Evolutionary conservation across 805 yeast genomes (phyloP).

Genomic region (Debaryomyces tyrocola): DNA sequence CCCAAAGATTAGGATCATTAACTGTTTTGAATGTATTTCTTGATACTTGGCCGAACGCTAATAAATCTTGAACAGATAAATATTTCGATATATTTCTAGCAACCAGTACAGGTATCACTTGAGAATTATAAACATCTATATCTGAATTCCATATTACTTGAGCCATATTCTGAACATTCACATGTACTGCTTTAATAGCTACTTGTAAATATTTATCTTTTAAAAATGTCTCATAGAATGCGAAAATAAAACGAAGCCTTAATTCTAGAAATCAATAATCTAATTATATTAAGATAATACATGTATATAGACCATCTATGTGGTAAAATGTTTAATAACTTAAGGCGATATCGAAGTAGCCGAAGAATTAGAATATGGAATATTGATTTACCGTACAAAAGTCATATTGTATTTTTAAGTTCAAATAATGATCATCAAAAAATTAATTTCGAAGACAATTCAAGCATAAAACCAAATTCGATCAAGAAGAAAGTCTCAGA

Average conservation of each 20-base stretch:
- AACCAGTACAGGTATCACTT: constrained; percentile 37
- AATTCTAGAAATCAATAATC: neutral
- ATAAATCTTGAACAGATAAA: constrained; percentile 37
- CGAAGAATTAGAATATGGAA: constrained; percentile 1
- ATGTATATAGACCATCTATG: constrained; percentile 3
- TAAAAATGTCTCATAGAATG: constrained; percentile 1
- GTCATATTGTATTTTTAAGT: neutral
- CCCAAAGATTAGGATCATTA: constrained; percentile 42
- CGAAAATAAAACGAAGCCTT: neutral
- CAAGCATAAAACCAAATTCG: neutral
- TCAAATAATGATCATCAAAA: neutral
- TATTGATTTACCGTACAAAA: neutral
- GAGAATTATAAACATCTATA: constrained; percentile 43
- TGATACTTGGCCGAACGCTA: constrained; percentile 38
- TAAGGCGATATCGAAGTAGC: constrained; percentile 7
- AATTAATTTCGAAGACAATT: constrained; percentile 2
- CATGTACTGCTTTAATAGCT: neutral
- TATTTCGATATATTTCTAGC: constrained; percentile 34
- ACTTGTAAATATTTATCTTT: neutral
- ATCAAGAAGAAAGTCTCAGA: constrained; percentile 5
- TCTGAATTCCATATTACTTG: constrained; percentile 48
- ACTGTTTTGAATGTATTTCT: constrained; percentile 38
- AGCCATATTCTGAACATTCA: constrained; percentile 26
- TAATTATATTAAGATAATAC: neutral
- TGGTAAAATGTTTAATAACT: constrained; percentile 5